These are phyloP conservation scores for Pezizomycotina sp. DNA, from an alignment of 2,329 filamentous ascomycete genomes.

Conservation along the genomic window DNA sequence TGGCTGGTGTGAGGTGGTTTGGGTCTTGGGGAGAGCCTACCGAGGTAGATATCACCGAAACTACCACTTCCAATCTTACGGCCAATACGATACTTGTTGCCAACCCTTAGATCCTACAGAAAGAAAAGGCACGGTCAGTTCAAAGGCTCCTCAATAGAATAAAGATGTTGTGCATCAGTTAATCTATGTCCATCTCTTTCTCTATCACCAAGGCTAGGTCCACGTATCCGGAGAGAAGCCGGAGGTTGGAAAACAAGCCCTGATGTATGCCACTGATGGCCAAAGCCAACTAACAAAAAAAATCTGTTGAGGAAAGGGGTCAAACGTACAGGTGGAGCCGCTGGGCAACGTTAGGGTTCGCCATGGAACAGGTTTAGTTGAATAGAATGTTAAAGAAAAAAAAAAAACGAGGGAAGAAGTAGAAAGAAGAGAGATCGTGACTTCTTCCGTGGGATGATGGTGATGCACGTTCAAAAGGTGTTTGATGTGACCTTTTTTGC, in stretches of 20 bases:
- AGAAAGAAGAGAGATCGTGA: constrained; percentile 3
- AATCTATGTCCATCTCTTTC: background rate
- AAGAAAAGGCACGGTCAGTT: constrained; percentile 4
- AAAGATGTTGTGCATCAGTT: background rate
- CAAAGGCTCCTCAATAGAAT: constrained; percentile 8
- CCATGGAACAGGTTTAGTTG: constrained; percentile 11
- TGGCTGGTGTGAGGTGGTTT: no score
- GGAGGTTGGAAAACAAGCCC: constrained; percentile 4
- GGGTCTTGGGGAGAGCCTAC: constrained; percentile 33
- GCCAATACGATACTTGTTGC: constrained; percentile 98
- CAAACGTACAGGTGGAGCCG: constrained; percentile 19
- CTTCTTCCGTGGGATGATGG: background rate
- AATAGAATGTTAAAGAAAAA: constrained; percentile 6
- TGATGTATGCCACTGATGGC: constrained; percentile 6
- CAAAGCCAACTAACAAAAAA: constrained; percentile 8
- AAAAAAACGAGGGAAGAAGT: constrained; percentile 11
- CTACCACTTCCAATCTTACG: constrained; percentile 96
- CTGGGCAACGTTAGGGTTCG: constrained; percentile 17
- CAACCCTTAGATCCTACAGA: constrained; percentile 82
- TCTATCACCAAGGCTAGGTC: background rate
- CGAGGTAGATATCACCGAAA: constrained; percentile 95
- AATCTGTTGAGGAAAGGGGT: constrained; percentile 6
- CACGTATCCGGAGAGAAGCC: background rate
- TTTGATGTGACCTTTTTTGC: background rate
- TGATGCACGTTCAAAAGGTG: background rate